phyloP scores from a whole-genome alignment of 768 basidiomycete species.

The Galerina sulciceps region DNA sequence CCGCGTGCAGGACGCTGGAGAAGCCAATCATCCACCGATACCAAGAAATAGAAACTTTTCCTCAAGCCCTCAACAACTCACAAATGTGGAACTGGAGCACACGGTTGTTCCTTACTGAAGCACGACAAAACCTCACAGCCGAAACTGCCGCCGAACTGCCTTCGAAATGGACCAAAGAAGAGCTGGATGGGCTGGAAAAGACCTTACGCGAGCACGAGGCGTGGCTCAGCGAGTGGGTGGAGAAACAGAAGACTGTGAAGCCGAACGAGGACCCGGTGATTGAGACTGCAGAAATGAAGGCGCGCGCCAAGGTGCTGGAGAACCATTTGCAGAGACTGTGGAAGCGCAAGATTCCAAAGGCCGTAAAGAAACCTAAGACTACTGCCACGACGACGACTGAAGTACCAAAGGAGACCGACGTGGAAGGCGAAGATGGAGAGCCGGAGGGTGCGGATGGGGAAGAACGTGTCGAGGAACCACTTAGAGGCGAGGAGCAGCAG shows the following conservation, averaged over 20 bases:
- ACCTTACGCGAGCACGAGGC: slow-evolving; percentile 77
- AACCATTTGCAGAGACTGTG: slow-evolving; percentile 68
- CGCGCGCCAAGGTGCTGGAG: slow-evolving; percentile 80
- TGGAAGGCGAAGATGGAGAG: slow-evolving; percentile 3
- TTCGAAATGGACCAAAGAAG: slow-evolving; percentile 85
- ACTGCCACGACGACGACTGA: slow-evolving; percentile 28
- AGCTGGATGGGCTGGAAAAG: slow-evolving; percentile 80
- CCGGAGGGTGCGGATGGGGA: slow-evolving; percentile 14
- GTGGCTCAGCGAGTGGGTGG: slow-evolving; percentile 84
- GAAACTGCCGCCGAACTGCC: slow-evolving; percentile 64
- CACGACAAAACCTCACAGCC: slow-evolving; percentile 71
- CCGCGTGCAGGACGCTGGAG: slow-evolving; percentile 64
- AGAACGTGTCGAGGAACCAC: background rate
- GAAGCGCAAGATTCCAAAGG: slow-evolving; percentile 71
- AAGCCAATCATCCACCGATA: slow-evolving; percentile 85
- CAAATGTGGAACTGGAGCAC: slow-evolving; percentile 91
- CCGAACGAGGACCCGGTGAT: slow-evolving; percentile 86
- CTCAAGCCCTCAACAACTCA: slow-evolving; percentile 77
- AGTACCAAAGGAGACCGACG: slow-evolving; percentile 21
- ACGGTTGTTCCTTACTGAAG: slow-evolving; percentile 84
- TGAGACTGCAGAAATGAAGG: slow-evolving; percentile 83
- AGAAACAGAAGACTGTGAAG: slow-evolving; percentile 78
- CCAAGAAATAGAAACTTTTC: slow-evolving; percentile 87
- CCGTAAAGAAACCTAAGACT: slow-evolving; percentile 51
- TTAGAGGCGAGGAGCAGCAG: slow-evolving; percentile 2